Base-by-base conservation (phyloP, 2,329 filamentous ascomycete genomes). In the Pseudogymnoascus verrucosus region DNA sequence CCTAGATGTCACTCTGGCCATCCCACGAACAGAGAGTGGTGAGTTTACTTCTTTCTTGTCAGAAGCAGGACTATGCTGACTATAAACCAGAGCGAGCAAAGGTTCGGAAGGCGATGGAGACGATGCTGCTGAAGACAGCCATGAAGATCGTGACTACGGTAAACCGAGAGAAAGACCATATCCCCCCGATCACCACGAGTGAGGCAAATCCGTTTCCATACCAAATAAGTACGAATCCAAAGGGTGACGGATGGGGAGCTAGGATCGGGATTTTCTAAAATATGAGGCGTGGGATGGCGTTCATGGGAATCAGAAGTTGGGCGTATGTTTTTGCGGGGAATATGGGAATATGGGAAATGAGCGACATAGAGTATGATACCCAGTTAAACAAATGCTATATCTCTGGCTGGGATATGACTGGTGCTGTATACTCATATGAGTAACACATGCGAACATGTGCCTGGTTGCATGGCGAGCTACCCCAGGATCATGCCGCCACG, bases 171-270 rank as follows among this genome's bases (percentile, higher is more conserved):
- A 96, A 96, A 75, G 91, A 96, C 72, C 95, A 98, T 76, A 98
- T 99, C 68, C 95, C 95, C 1, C 95, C 93, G 61, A 98, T 98
- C 71, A 97, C 92, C 7, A 95, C 92, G 21, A 92, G 88, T 73
- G 91, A 93, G 67, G 81, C 89, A 59, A 98, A 98, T 74, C 93
- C 95, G 0, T 99, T 98, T 72, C 93, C 93, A 0, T 98, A 96
- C 76, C 89, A 93, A 75, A 96, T 98, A 73, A 84, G 89, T 66
- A 86, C 98, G 65, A 95, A 96, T 73, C 91, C 91, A 64, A 91
- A 91, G 71, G 83, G 87, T 65, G 87, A 89, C 66, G 84, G 88
- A 61, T 93, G 91, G 91, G 86, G 90, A 60, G 84, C 88, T 64
- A 83, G 90, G 40, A 91, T 93, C 77, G 89, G 90, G 26, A 85